Conservation (phyloP, 2,329 filamentous ascomycete genomes). For the Phaeosphaeriaceae sp. region DNA sequence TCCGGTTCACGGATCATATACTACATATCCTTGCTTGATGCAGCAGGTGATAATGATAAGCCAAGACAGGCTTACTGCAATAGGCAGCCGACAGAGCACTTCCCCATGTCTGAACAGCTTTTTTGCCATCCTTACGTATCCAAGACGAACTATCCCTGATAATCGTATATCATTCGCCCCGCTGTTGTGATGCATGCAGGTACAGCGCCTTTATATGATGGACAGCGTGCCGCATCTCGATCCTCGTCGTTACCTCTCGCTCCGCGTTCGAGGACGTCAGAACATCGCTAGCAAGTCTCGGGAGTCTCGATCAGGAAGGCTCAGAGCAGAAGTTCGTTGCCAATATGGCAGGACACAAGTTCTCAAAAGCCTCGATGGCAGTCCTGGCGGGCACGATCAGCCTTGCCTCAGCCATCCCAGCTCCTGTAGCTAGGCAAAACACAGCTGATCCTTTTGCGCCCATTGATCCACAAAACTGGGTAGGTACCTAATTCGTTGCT, state of each 20-base stretch:
- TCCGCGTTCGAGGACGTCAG: background rate
- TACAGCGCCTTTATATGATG: conserved; percentile 1
- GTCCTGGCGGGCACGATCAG: conserved; percentile 11
- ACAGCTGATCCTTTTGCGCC: conserved; percentile 55
- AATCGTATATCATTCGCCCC: background rate
- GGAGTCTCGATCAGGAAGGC: background rate
- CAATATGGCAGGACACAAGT: background rate
- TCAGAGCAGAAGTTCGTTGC: background rate
- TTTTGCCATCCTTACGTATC: conserved; percentile 7
- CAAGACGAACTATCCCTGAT: background rate
- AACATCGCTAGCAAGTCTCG: background rate
- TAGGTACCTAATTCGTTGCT: conserved; percentile 52
- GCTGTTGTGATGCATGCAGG: conserved; percentile 1
- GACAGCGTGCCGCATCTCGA: background rate
- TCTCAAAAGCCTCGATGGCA: conserved; percentile 10
- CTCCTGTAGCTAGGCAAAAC: conserved; percentile 18
- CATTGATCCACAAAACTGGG: conserved; percentile 61
- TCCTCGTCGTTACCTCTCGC: background rate
- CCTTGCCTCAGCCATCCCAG: conserved; percentile 22
- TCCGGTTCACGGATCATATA: background rate
- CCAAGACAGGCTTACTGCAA: conserved; percentile 7
- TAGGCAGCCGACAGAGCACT: conserved; percentile 2
- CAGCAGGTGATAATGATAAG: conserved; percentile 12
- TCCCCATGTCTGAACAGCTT: background rate
- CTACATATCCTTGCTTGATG: conserved; percentile 3